Evolutionary conservation across 805 yeast genomes (phyloP), one percentile per base, ranked within the genome.

Genomic region (Soucietia sequanensis): DNA sequence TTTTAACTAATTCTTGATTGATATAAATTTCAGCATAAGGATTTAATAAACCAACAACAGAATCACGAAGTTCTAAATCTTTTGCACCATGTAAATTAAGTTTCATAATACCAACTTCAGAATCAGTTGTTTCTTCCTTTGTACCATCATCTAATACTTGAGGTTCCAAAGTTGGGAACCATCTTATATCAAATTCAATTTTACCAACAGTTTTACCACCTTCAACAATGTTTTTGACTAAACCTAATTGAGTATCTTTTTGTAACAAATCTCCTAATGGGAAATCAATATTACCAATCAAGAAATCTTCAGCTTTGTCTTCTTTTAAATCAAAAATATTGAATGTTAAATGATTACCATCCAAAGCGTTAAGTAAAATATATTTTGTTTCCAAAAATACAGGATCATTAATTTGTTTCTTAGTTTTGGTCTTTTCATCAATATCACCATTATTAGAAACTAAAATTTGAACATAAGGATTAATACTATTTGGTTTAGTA

Each of bases 21-120:
- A 83, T 56, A 46, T 62, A 77, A 14, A 85, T 55, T 48, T 81
- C 85, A 11, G 89, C 89, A 56, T 74, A 80, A 19, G 93, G 84
- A 52, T 81, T 74, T 46, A 77, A 60, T 36, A 71, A 58, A 20
- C 78, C 80, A 36, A 70, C 41, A 31, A 50, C 79, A 0, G 88
- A 72, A 19, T 65, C 52, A 4, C 78, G 56, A 12, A 62, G 51
- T 47, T 81, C 84, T 52, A 85, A 66, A 30, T 74, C 68, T 33
- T 66, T 69, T 15, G 85, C 87, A 40, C 75, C 75, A 41, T 81
- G 80, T 32, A 85, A 58, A 8, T 70, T 69, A 25, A 84, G 48
- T 48, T 81, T 84, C 59, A 83, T 63, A 38, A 85, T 79, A 67
- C 93, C 95, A 33, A 79, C 77, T 47, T 83, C 88, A n/a, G 80